phyloP scores from a whole-genome alignment of 495 filamentous ascomycete species.

The Tuber melanosporum region DNA sequence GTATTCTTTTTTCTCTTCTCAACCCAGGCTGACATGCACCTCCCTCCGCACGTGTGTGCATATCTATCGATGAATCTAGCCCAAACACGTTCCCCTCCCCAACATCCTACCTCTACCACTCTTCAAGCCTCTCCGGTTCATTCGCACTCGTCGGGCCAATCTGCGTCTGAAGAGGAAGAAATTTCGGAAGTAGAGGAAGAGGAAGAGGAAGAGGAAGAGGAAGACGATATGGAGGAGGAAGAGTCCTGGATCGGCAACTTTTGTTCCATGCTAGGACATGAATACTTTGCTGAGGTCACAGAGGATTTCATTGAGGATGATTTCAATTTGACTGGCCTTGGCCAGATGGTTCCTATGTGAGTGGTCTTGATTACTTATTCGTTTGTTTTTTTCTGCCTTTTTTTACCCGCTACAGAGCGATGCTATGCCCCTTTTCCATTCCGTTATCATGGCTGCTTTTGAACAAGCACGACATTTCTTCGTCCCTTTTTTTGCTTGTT shows the following conservation, averaged over 20 bases:
- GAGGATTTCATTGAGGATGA: constrained; percentile 99
- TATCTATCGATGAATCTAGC: constrained; percentile 23
- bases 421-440: neutral
- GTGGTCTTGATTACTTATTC: constrained; percentile 4
- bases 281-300: constrained; percentile 97
- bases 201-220: constrained; percentile 35
- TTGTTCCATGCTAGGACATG: constrained; percentile 88
- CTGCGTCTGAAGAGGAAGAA: constrained; percentile 32
- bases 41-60: constrained; percentile 21
- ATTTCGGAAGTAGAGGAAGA: constrained; percentile 35
- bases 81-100: constrained; percentile 37
- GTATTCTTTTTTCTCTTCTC: constrained; percentile 10
- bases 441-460: neutral
- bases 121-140: constrained; percentile 21
- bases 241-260: constrained; percentile 85
- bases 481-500: neutral
- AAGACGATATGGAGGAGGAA: constrained; percentile 42
- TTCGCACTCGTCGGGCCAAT: constrained; percentile 30
- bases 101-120: constrained; percentile 21
- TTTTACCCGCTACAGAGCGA: neutral
- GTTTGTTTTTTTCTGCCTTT: constrained; percentile 2
- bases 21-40: constrained; percentile 26
- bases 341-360: constrained; percentile 85
- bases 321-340: constrained; percentile 93
- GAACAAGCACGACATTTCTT: neutral